A percentile compares a stretch with the other conserved stretches of the same genome.
Evolutionary conservation across 2,329 filamentous ascomycete species (phyloP).

Genomic region (Chrysoporthe cubensis): DNA sequence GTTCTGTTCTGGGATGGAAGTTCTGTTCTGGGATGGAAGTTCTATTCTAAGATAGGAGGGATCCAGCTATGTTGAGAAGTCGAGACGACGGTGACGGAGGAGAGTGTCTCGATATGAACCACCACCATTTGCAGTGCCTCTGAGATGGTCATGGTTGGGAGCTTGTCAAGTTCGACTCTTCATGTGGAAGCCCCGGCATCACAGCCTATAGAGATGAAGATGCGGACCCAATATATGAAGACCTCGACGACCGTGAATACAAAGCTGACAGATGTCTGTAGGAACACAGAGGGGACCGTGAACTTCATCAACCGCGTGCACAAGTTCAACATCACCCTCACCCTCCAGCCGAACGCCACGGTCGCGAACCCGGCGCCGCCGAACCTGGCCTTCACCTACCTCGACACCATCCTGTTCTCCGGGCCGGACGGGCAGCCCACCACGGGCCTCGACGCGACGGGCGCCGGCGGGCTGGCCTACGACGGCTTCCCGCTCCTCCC

Average conservation of each 20-base stretch:
- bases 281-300: constrained; percentile 71
- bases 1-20: too few species aligned
- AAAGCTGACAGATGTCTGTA: not conserved
- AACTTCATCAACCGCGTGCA: constrained; percentile 72
- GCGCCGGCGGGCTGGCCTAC: constrained; percentile 55
- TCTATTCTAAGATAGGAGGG: too few species aligned
- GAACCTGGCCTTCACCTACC: constrained; percentile 66
- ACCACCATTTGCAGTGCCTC: too few species aligned
- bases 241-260: not conserved
- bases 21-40: too few species aligned
- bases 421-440: constrained; percentile 65
- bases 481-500: constrained; percentile 66
- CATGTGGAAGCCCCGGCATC: too few species aligned
- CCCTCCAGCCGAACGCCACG: constrained; percentile 54
- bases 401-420: constrained; percentile 67
- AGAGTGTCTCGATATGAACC: too few species aligned
- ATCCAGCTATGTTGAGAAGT: too few species aligned
- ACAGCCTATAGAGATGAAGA: too few species aligned
- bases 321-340: constrained; percentile 66
- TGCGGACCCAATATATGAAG: too few species aligned
- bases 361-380: constrained; percentile 56
- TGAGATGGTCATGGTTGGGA: too few species aligned
- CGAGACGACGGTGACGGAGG: too few species aligned
- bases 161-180: too few species aligned
- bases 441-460: constrained; percentile 67